Base-by-base conservation (phyloP, 1,284 basidiomycete genomes). In the Pulveroboletus sp. region DNA sequence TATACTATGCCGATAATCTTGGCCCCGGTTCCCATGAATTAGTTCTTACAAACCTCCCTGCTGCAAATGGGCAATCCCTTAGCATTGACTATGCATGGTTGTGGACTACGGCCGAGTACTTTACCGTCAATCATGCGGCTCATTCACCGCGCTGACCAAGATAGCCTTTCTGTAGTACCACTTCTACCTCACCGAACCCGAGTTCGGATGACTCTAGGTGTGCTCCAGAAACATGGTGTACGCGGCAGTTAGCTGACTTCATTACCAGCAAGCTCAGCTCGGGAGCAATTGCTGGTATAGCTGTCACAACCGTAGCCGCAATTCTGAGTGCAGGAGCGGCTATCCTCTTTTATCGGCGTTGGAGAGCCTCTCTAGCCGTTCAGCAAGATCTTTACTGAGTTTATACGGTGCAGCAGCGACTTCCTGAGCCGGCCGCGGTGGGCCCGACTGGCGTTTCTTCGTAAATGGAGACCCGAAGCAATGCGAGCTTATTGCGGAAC, bases 1-100 rank as follows among this genome's bases (percentile, higher is more conserved):
- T 71, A 12, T 71, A 64, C 31, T 61, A 74, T 43, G 71, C 70
- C 25, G 71, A 72, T 31, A 74, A 73, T 52, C 66, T 74, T n/a
- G 69, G 72, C 2, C 5, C 71, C 4, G 72, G 69, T 31, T 57
- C 50, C 8, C 72, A 71, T 44, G 57, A 70, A 39, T 33, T 71
- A 28, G 40, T 62, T n/a, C 56, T 71, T 28, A 65, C 64, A 26
- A 73, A 71, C 43, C 63, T 71, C 39, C 70, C 72, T 31, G 58
- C 22, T 8, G 1, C 17, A 17, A 45, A 12, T 25, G 60, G 40
- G 5, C 63, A 73, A 52, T 50, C 47, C 17, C 56, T 71, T 22
- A 35, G 46, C 24, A 55, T 71, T 39, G 69, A 71, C 28, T 65
- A 71, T 33, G 70, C 69, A 15, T 45, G 60, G 17, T 12, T 73